phyloP scores from a whole-genome alignment of 1,284 basidiomycete species.

The Anthracocystis panici-leucophaei region DNA sequence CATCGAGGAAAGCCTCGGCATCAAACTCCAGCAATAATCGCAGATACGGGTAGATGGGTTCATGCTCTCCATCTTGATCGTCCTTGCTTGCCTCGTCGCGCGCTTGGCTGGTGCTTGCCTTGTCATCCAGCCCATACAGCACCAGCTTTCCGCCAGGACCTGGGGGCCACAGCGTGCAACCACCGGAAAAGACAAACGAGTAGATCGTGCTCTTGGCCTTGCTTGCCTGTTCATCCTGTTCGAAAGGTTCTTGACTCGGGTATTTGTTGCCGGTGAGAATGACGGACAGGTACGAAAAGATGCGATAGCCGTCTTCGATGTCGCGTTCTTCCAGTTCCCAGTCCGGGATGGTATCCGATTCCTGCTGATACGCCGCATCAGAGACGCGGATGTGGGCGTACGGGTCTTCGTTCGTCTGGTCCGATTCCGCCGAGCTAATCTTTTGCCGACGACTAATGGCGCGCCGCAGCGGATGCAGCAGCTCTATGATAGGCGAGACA shows the following conservation, averaged over 20 bases:
- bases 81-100: slow-evolving; percentile 73
- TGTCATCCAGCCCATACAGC: slow-evolving; percentile 71
- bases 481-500: slow-evolving; percentile 86
- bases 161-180: slow-evolving; percentile 82
- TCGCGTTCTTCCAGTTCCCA: slow-evolving; percentile 43
- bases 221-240: slow-evolving; percentile 70
- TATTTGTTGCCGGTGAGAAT: slow-evolving; percentile 87
- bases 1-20: slow-evolving; percentile 92
- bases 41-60: slow-evolving; percentile 81
- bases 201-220: slow-evolving; percentile 74
- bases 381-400: slow-evolving; percentile 29
- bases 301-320: slow-evolving; percentile 82
- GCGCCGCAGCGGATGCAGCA: slow-evolving; percentile 70
- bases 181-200: slow-evolving; percentile 83
- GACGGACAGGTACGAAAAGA: slow-evolving; percentile 90
- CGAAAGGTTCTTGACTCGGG: slow-evolving; percentile 82
- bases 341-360: slow-evolving; percentile 1
- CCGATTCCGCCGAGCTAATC: neutral
- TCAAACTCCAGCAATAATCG: slow-evolving; percentile 87
- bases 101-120: slow-evolving; percentile 73
- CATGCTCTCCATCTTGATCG: slow-evolving; percentile 75
- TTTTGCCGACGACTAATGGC: slow-evolving; percentile 49
- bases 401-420: slow-evolving; percentile 20
- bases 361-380: slow-evolving; percentile 5
- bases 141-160: slow-evolving; percentile 79